Base-by-base conservation (phyloP, 208 protist species). In the Tritrichomonas foetus region DNA sequence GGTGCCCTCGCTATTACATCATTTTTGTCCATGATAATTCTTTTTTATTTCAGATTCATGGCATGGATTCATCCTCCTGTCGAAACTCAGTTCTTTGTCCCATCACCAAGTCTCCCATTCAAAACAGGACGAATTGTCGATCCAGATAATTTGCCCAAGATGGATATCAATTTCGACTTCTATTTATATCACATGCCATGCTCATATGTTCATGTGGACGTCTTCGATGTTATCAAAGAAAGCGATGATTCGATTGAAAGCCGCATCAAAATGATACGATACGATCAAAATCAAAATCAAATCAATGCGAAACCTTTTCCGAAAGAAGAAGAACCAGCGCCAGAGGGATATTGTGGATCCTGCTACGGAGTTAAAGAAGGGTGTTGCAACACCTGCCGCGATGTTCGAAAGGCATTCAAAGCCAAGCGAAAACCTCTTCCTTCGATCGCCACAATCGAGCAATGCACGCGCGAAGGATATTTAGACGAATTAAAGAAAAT, bases 391-490 rank as follows among this genome's bases (percentile, higher is more conserved):
- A 89, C 78, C 20, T 89, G 78, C 30, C 14, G 57, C 33, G 78
- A 89, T 47, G 78, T 89, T 16, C 78, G 41, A 41, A 53, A 89
- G 57, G 78, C 78, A 39, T 89, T 89, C 30, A 89, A 89, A 57
- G 20, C 14, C 3, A 89, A 89, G 33, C 53, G 39, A 20, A 53
- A 39, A 39, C 78, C 47, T 33, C 44, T 36, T n/a, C 78, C 78
- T 39, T 47, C 78, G 14, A 57, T 89, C 1, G 11, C 41, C 30
- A 33, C 41, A 33, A 89, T 89, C 57, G 41, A 49, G 20, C 78
- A 89, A 89, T 89, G 78, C 22, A 27, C 47, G 11, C 1, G 39
- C 3, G 47, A 89, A n/a, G 44, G 30, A 5, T 89, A n/a, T 8
- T n/a, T 14, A 57, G 16, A 89, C 14, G 47, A 89, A 89, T 39